phyloP scores from a whole-genome alignment of 345 rosid genomes.

The Populus deltoides region DNA sequence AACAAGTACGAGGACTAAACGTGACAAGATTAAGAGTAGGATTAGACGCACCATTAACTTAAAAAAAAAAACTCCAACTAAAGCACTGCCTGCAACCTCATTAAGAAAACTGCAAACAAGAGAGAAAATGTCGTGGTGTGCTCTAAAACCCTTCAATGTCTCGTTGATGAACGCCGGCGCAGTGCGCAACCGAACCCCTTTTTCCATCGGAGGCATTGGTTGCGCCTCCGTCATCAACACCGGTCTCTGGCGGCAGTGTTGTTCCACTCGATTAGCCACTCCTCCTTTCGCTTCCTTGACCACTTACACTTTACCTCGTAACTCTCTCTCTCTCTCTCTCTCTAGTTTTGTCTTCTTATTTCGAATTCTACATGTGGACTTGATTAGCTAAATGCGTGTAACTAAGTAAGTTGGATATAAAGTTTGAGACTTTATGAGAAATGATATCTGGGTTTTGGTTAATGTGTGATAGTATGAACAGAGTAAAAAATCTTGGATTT shows the following conservation, averaged over 20 bases:
- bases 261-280: conserved; percentile 19
- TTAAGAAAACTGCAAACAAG: background rate
- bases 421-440: background rate
- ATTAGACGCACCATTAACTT: too few relatives aligned
- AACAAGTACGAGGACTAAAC: too few relatives aligned
- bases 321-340: background rate
- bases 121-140: conserved; percentile 42
- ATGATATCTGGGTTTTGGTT: background rate
- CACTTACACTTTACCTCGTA: conserved; percentile 38
- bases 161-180: conserved; percentile 32
- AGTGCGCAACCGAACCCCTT: conserved; percentile 21
- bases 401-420: background rate
- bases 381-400: background rate
- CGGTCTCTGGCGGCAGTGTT: conserved; percentile 30
- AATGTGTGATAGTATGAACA: background rate
- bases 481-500: background rate
- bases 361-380: background rate
- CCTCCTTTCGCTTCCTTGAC: conserved; percentile 47
- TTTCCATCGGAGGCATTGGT: conserved; percentile 36
- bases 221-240: conserved; percentile 38
- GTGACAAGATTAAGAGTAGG: too few relatives aligned
- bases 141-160: conserved; percentile 30
- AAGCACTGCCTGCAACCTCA: background rate
- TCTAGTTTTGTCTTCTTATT: background rate
- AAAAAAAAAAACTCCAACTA: too few relatives aligned